Conservation (phyloP, 495 filamentous ascomycete species). For the Pyrenula massariospora region DNA sequence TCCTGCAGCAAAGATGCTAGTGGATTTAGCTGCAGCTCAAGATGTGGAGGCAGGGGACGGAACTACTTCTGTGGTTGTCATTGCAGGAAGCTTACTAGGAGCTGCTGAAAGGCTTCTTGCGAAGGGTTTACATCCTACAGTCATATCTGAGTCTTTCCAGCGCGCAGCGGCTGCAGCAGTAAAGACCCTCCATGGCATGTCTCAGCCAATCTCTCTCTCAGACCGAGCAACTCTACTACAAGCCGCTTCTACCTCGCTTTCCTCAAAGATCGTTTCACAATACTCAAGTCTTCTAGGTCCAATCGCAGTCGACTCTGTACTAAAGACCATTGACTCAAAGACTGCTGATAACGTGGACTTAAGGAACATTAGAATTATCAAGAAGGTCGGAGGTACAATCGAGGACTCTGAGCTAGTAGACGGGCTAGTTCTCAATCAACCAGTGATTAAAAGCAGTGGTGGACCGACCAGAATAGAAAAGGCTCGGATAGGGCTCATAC, state of each 20-base stretch:
- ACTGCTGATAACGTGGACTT: slow-evolving; percentile 94
- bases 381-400: slow-evolving; percentile 97
- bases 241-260: slow-evolving; percentile 93
- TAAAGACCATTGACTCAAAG: slow-evolving; percentile 88
- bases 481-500: slow-evolving; percentile 90
- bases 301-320: slow-evolving; percentile 93
- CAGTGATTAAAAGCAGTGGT: slow-evolving; percentile 84
- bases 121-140: slow-evolving; percentile 94
- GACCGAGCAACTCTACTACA: slow-evolving; percentile 86
- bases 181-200: slow-evolving; percentile 87
- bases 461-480: slow-evolving; percentile 93
- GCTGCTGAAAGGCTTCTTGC: slow-evolving; percentile 79
- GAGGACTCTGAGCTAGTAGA: slow-evolving; percentile 97
- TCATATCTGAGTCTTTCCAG: slow-evolving; percentile 97
- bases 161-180: slow-evolving; percentile 81
- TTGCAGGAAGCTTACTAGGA: slow-evolving; percentile 85
- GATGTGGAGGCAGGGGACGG: slow-evolving; percentile 98
- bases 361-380: slow-evolving; percentile 89
- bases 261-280: slow-evolving; percentile 96
- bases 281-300: slow-evolving; percentile 85
- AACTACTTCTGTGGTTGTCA: slow-evolving; percentile 96
- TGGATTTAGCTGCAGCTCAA: slow-evolving; percentile 91
- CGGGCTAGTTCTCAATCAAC: slow-evolving; percentile 84
- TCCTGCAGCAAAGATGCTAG: slow-evolving; percentile 96
- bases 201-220: slow-evolving; percentile 77